These are phyloP conservation scores for Choanephora cucurbitarum DNA, from an alignment of 371 early-diverging fungal species.

Conservation along the genomic window DNA sequence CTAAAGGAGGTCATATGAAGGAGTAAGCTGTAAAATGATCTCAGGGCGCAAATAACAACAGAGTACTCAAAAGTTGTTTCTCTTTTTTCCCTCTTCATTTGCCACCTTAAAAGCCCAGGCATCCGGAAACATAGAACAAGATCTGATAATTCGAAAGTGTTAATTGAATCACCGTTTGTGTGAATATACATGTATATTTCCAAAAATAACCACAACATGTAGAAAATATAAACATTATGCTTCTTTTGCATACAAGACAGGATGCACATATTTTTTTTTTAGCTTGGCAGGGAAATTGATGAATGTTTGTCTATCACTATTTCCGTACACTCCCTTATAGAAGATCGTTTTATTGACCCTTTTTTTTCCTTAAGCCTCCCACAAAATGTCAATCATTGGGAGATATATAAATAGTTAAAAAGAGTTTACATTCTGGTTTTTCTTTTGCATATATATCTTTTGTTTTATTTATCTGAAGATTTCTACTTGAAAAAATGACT, in stretches of 20 bases:
- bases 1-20: too few relatives aligned
- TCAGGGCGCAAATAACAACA: background rate
- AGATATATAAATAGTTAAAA: too few relatives aligned
- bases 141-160: too few relatives aligned
- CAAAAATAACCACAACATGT: too few relatives aligned
- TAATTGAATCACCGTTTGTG: too few relatives aligned
- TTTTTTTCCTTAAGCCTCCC: background rate
- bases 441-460: conserved; percentile 9
- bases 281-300: background rate
- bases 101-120: background rate
- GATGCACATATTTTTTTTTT: background rate
- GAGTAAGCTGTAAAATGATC: too few relatives aligned
- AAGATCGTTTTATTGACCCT: background rate
- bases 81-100: conserved; percentile 8
- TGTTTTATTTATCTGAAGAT: too few relatives aligned
- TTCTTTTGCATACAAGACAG: background rate
- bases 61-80: background rate
- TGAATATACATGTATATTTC: background rate
- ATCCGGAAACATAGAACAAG: too few relatives aligned
- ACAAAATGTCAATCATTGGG: too few relatives aligned
- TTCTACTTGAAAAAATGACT: too few relatives aligned
- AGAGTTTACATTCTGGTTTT: background rate
- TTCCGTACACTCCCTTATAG: background rate
- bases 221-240: too few relatives aligned
- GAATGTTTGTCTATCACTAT: background rate